A percentile compares a stretch with the other conserved stretches of the same genome.
phyloP scores from a whole-genome alignment of 2,329 filamentous ascomycete species.

The Colletotrichum cereale region DNA sequence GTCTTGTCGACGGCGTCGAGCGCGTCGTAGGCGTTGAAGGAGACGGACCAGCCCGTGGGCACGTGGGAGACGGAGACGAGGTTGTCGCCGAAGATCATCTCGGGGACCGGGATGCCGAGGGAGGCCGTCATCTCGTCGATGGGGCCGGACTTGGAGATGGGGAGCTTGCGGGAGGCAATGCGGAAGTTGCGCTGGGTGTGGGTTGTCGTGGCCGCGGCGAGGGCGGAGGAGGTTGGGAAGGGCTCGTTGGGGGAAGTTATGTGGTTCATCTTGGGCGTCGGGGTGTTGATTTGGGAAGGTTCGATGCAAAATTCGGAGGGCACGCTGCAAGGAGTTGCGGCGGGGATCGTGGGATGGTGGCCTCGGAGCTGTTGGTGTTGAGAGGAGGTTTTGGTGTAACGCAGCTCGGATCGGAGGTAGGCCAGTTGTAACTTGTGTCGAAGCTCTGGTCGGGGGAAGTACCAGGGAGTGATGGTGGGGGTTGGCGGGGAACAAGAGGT shows the following conservation, averaged over 20 bases:
- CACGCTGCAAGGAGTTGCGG: neutral
- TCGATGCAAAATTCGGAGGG: neutral
- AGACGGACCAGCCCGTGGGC: constrained; percentile 81
- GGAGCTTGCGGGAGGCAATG: constrained; percentile 88
- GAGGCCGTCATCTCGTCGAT: constrained; percentile 87
- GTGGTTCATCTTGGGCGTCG: constrained; percentile 52
- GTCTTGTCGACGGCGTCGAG: constrained; percentile 96
- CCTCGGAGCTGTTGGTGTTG: neutral
- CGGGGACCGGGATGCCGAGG: constrained; percentile 88
- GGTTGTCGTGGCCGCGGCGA: constrained; percentile 66
- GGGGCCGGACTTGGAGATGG: constrained; percentile 91
- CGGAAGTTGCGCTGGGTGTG: constrained; percentile 75
- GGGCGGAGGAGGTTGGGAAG: constrained; percentile 64
- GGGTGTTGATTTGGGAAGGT: constrained; percentile 17
- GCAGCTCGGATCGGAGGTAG: constrained; percentile 35
- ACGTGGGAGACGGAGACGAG: constrained; percentile 79
- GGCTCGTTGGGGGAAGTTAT: constrained; percentile 61
- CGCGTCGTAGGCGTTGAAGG: constrained; percentile 88
- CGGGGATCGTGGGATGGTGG: neutral
- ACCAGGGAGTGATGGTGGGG: constrained; percentile 34
- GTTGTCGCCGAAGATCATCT: constrained; percentile 99
- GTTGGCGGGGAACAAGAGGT: constrained; percentile 34
- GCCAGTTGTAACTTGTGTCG: constrained; percentile 8
- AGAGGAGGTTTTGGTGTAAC: neutral
- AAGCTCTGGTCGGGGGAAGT: constrained; percentile 18